Conservation (phyloP, 768 basidiomycete genomes). For the Clitopilus hobsonii region DNA sequence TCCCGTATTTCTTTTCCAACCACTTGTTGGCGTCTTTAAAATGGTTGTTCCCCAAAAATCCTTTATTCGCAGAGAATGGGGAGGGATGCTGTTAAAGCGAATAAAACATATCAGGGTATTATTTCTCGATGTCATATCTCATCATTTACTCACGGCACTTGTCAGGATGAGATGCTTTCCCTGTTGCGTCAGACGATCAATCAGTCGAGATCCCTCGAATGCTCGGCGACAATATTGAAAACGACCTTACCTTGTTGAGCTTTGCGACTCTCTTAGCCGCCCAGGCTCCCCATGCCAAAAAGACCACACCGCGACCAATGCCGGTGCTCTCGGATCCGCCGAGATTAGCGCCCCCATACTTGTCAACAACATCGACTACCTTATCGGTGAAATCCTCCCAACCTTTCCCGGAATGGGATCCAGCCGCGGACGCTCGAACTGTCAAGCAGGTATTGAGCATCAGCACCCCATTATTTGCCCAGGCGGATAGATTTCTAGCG, state of each 20-base stretch:
- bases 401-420: constrained; percentile 79
- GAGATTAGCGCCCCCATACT: constrained; percentile 71
- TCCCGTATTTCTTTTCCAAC: constrained; percentile 76
- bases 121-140: constrained; percentile 3
- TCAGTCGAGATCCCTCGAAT: neutral
- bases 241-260: constrained; percentile 56
- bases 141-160: constrained; percentile 55
- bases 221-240: neutral
- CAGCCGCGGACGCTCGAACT: constrained; percentile 69
- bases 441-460: constrained; percentile 93
- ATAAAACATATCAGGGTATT: constrained; percentile 15
- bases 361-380: constrained; percentile 73
- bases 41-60: constrained; percentile 88
- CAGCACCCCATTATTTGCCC: constrained; percentile 85
- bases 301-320: constrained; percentile 63
- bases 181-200: constrained; percentile 27
- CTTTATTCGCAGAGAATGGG: constrained; percentile 69
- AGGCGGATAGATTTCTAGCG: constrained; percentile 70
- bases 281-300: constrained; percentile 89
- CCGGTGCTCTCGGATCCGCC: constrained; percentile 36
- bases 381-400: constrained; percentile 89
- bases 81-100: constrained; percentile 66
- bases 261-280: constrained; percentile 80
- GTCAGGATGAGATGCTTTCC: constrained; percentile 76
- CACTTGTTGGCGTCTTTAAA: constrained; percentile 86